phyloP scores from a whole-genome alignment of 257 asterid genomes.

The Striga asiatica region DNA sequence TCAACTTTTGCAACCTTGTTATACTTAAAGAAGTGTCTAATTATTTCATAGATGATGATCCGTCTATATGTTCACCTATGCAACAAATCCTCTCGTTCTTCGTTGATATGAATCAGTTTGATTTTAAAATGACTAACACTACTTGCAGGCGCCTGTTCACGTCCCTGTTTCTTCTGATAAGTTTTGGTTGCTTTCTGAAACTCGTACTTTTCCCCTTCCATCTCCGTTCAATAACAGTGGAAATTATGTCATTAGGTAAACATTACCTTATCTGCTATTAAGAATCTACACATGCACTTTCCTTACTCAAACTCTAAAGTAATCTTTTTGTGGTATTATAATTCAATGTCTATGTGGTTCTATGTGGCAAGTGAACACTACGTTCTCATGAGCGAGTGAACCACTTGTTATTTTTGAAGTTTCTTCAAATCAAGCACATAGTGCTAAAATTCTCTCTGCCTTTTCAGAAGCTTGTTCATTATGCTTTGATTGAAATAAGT shows the following conservation, averaged over 20 bases:
- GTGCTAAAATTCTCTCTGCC: not conserved
- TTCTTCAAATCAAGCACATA: conserved; percentile 2
- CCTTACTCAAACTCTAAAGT: not conserved
- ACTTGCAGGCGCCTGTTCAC: conserved; percentile 75
- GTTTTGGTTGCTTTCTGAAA: conserved; percentile 74
- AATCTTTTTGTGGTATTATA: not conserved
- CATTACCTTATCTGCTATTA: conserved; percentile 1
- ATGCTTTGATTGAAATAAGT: not conserved
- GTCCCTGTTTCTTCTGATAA: conserved; percentile 88
- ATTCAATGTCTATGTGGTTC: not conserved
- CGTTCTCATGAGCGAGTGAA: conserved; percentile 3
- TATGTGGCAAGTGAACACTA: not conserved
- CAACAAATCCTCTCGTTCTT: not conserved
- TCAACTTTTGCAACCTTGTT: not conserved
- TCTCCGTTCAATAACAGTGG: conserved; percentile 82
- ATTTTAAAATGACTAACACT: not conserved
- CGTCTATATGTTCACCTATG: conserved; percentile 2
- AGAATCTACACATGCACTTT: not conserved
- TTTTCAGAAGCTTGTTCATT: not conserved
- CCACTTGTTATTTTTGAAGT: not conserved
- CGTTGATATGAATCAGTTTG: not conserved
- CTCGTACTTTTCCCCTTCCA: conserved; percentile 61
- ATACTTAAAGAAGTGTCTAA: not conserved
- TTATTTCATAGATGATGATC: conserved; percentile 3
- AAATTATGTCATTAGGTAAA: conserved; percentile 91